phyloP scores from a whole-genome alignment of 108 stramenopile species.

The Cyclotella kingstonii region DNA sequence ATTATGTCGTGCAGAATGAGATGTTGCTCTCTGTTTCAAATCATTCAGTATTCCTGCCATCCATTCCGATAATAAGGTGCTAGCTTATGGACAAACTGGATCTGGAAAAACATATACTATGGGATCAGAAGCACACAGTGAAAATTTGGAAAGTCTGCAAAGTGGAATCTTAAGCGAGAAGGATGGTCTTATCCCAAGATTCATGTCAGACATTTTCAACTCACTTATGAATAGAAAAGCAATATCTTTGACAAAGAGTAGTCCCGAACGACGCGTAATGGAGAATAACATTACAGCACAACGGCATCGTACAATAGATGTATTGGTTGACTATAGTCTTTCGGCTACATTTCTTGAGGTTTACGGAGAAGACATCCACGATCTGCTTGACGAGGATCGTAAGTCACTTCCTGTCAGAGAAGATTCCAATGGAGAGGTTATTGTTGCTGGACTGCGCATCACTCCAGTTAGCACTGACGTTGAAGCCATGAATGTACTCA shows the following conservation, averaged over 20 bases:
- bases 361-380: slow-evolving; percentile 92
- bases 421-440: slow-evolving; percentile 66
- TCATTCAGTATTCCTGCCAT: no score
- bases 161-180: slow-evolving; percentile 40
- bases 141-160: slow-evolving; percentile 17
- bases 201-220: slow-evolving; percentile 86
- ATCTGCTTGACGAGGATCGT: slow-evolving; percentile 69
- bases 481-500: slow-evolving; percentile 72
- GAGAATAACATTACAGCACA: no score
- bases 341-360: slow-evolving; percentile 91
- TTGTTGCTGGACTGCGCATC: slow-evolving; percentile 57
- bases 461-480: slow-evolving; percentile 41
- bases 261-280: no score
- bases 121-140: slow-evolving; percentile 74
- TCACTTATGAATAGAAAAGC: slow-evolving; percentile 40
- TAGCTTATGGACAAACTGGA: slow-evolving; percentile 94
- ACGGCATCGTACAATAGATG: no score
- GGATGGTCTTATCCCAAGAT: slow-evolving; percentile 86
- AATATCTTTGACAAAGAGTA: slow-evolving; percentile 6
- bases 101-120: slow-evolving; percentile 84
- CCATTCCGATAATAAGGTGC: not conserved
- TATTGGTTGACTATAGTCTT: slow-evolving; percentile 53
- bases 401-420: slow-evolving; percentile 74
- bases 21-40: no score
- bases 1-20: not conserved